A percentile compares a stretch with the other conserved stretches of the same genome.
phyloP scores from a whole-genome alignment of 345 rosid genomes.

The Gossypium turneri region DNA sequence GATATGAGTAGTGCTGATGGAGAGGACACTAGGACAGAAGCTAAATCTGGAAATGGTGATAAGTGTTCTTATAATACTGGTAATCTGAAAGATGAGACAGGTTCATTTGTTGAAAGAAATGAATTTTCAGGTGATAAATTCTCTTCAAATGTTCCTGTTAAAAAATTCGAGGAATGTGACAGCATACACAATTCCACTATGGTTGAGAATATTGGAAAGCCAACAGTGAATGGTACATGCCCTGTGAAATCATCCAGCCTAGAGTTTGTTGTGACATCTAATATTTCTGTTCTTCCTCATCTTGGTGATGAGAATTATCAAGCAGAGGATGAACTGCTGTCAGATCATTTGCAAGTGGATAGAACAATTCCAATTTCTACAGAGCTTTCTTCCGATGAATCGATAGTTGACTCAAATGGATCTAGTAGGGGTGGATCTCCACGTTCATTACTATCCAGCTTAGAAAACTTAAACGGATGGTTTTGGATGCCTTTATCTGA shows the following conservation, averaged over 20 bases:
- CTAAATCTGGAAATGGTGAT: constrained; percentile 21
- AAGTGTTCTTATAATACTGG: constrained; percentile 23
- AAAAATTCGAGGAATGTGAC: constrained; percentile 23
- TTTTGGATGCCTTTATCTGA: constrained; percentile 81
- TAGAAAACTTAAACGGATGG: constrained; percentile 58
- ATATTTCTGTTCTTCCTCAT: constrained; percentile 10
- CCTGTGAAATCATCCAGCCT: constrained; percentile 11
- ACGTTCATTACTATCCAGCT: constrained; percentile 33
- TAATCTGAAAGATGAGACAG: constrained; percentile 15
- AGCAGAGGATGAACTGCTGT: constrained; percentile 17
- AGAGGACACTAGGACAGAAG: constrained; percentile 18
- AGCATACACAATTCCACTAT: constrained; percentile 19
- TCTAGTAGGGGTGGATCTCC: constrained; percentile 29
- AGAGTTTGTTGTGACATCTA: constrained; percentile 9
- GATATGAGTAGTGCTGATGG: constrained; percentile 17
- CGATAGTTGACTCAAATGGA: constrained; percentile 21
- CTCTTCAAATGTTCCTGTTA: constrained; percentile 32
- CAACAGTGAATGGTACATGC: constrained; percentile 19
- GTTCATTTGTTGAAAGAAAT: constrained; percentile 22
- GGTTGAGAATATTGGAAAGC: constrained; percentile 28
- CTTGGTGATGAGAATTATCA: constrained; percentile 18
- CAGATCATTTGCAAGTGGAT: constrained; percentile 29
- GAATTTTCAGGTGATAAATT: constrained; percentile 36
- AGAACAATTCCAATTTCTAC: constrained; percentile 34
- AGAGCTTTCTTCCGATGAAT: constrained; percentile 23